Percentiles rank a stretch among this genome's conserved stretches.
These are phyloP conservation scores for Scheffersomyces stipitis DNA, from an alignment of 805 yeast genomes.

Conservation along the genomic window DNA sequence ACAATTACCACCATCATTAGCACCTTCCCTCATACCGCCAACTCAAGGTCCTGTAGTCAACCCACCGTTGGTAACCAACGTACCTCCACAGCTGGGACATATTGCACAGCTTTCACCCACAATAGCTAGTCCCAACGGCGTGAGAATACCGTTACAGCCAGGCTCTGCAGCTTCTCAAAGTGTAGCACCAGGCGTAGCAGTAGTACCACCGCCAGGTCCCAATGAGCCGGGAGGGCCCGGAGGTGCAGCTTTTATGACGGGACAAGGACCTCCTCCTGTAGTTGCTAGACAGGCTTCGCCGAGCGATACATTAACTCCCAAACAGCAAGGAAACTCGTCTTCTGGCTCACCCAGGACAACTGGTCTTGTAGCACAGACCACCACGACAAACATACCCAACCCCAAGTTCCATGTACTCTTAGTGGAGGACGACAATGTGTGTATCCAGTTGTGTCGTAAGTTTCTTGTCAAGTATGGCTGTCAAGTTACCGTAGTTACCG, in stretches of 20 bases:
- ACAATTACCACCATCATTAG: not conserved
- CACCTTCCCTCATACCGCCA: not conserved
- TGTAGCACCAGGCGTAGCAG: not conserved
- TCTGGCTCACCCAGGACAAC: constrained; percentile 12
- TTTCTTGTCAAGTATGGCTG: constrained; percentile 87
- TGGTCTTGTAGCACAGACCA: constrained; percentile 5
- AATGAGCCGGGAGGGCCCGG: no score
- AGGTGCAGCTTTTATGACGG: not conserved
- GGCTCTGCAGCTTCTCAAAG: not conserved
- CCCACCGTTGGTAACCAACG: no score
- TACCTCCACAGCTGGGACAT: not conserved
- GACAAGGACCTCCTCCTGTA: not conserved
- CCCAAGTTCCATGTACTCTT: constrained; percentile 68
- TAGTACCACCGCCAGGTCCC: no score
- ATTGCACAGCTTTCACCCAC: not conserved
- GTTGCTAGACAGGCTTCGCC: not conserved
- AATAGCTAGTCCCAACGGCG: not conserved
- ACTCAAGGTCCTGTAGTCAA: no score
- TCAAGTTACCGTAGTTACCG: constrained; percentile 87
- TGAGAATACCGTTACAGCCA: not conserved
- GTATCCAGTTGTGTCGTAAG: constrained; percentile 79
- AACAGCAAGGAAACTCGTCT: constrained; percentile 11
- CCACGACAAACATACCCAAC: constrained; percentile 20
- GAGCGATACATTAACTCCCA: constrained; percentile 12
- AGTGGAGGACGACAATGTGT: constrained; percentile 80